Evolutionary conservation across 352 stramenopile genomes (phyloP).

Genomic region (Phytopythium mirpurense): DNA sequence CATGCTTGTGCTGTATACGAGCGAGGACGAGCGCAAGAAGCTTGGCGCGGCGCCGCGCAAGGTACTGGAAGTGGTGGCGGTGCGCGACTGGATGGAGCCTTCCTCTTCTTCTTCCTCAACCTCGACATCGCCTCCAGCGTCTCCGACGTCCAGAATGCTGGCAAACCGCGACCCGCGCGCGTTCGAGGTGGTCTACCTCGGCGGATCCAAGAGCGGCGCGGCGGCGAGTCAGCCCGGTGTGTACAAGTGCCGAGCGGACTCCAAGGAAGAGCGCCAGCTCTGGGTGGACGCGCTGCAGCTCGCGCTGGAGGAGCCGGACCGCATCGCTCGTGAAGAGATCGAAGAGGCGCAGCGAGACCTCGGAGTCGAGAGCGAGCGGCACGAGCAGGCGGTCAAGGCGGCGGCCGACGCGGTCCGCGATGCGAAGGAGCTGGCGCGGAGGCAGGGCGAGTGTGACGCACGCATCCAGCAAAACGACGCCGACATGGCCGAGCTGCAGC

Average conservation of each 20-base stretch:
- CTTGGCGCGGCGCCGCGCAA: slow-evolving; percentile 35
- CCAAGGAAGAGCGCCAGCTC: slow-evolving; percentile 37
- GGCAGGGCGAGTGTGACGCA: slow-evolving; percentile 23
- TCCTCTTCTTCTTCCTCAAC: background rate
- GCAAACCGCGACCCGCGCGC: slow-evolving; percentile 7
- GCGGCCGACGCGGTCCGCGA: slow-evolving; percentile 41
- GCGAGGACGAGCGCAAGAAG: slow-evolving; percentile 40
- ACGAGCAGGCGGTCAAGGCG: slow-evolving; percentile 35
- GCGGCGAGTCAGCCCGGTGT: slow-evolving; percentile 29
- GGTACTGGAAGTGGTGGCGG: slow-evolving; percentile 53
- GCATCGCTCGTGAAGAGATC: slow-evolving; percentile 73
- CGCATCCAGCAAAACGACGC: slow-evolving; percentile 24
- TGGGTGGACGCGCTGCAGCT: slow-evolving; percentile 60
- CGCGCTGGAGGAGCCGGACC: slow-evolving; percentile 64
- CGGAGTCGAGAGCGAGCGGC: slow-evolving; percentile 24
- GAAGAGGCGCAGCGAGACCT: slow-evolving; percentile 58
- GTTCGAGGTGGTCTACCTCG: slow-evolving; percentile 11
- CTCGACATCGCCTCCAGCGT: slow-evolving; percentile 3
- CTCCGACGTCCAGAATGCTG: background rate
- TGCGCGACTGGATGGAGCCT: slow-evolving; percentile 28
- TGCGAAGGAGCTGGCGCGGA: slow-evolving; percentile 22
- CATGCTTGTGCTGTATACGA: slow-evolving; percentile 64
- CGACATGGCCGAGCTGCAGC: slow-evolving; percentile 21
- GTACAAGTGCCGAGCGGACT: slow-evolving; percentile 59
- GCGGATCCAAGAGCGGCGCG: slow-evolving; percentile 10